phyloP scores from a whole-genome alignment of 2,329 filamentous ascomycete genomes.

The Colletotrichum coccodes region DNA sequence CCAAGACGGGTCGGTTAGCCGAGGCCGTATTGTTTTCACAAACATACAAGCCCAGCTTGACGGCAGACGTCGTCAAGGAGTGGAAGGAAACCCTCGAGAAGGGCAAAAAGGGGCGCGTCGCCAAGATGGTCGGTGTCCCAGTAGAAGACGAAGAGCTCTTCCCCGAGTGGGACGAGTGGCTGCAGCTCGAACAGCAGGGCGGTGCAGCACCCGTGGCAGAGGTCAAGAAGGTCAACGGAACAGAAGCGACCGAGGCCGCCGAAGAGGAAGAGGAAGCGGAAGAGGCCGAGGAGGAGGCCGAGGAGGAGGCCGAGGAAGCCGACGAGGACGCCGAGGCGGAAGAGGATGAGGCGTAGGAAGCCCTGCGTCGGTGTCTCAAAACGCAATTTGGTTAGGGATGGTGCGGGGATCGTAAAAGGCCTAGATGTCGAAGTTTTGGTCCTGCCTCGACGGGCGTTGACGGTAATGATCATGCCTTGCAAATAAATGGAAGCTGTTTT shows the following conservation, averaged over 20 bases:
- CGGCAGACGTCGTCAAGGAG: slow-evolving; percentile 71
- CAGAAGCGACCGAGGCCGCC: slow-evolving; percentile 37
- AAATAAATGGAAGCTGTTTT: slow-evolving; percentile 35
- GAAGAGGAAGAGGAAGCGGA: slow-evolving; percentile 35
- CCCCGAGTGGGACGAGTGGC: slow-evolving; percentile 94
- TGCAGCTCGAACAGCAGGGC: slow-evolving; percentile 82
- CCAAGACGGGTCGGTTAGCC: slow-evolving; percentile 80
- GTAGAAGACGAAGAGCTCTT: slow-evolving; percentile 89
- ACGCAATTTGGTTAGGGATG: slow-evolving; percentile 23
- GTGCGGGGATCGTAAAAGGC: slow-evolving; percentile 32
- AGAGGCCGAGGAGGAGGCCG: slow-evolving; percentile 35
- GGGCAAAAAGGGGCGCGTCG: slow-evolving; percentile 85
- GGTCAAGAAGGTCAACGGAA: slow-evolving; percentile 39
- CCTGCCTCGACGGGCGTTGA: slow-evolving; percentile 35
- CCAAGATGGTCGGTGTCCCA: slow-evolving; percentile 84
- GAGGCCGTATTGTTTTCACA: slow-evolving; percentile 94
- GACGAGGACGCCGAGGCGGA: slow-evolving; percentile 37
- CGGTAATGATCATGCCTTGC: slow-evolving; percentile 36
- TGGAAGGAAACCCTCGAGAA: slow-evolving; percentile 91
- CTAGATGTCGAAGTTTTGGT: slow-evolving; percentile 33
- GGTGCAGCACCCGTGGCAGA: slow-evolving; percentile 45
- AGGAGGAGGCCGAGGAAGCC: slow-evolving; percentile 35
- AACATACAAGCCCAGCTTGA: slow-evolving; percentile 89
- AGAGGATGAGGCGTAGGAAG: slow-evolving; percentile 35
- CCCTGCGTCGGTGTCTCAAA: slow-evolving; percentile 8